Conservation (phyloP, 345 rosid species). For the Trapa incisa region DNA sequence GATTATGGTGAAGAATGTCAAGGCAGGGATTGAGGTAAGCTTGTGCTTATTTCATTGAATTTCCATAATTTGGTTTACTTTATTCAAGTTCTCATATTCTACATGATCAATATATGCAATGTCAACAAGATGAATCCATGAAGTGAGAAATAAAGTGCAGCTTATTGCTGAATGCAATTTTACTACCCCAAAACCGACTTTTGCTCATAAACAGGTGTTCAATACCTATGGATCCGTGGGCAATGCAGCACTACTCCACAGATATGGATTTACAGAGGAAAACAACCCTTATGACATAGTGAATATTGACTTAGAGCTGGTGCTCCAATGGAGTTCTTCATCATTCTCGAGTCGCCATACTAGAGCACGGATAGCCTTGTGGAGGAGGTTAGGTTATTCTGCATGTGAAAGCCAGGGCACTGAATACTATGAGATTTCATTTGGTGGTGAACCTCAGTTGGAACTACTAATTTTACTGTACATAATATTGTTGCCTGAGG, state of each 20-base stretch:
- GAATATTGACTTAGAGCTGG: slow-evolving; percentile 75
- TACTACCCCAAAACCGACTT: neutral
- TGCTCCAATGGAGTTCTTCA: slow-evolving; percentile 50
- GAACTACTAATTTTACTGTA: slow-evolving; percentile 54
- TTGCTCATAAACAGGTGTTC: slow-evolving; percentile 34
- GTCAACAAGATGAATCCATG: neutral
- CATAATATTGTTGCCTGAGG: slow-evolving; percentile 47
- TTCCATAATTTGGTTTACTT: too few species aligned
- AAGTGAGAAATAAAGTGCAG: neutral
- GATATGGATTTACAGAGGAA: slow-evolving; percentile 82
- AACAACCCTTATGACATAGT: slow-evolving; percentile 62
- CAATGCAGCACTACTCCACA: slow-evolving; percentile 85
- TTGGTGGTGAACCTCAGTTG: slow-evolving; percentile 57
- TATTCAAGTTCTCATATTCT: neutral
- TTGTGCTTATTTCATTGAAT: neutral
- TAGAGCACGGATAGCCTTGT: slow-evolving; percentile 55
- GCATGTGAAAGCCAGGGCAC: slow-evolving; percentile 53
- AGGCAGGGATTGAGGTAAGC: slow-evolving; percentile 61
- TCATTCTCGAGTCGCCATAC: slow-evolving; percentile 44
- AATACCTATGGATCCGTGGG: slow-evolving; percentile 76
- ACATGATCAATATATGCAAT: neutral
- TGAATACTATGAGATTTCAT: slow-evolving; percentile 72
- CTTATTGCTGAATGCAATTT: neutral
- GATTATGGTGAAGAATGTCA: slow-evolving; percentile 79
- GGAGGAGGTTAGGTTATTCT: slow-evolving; percentile 51